Base-by-base conservation (phyloP, 352 stramenopile species). In the Peronospora destructor region DNA sequence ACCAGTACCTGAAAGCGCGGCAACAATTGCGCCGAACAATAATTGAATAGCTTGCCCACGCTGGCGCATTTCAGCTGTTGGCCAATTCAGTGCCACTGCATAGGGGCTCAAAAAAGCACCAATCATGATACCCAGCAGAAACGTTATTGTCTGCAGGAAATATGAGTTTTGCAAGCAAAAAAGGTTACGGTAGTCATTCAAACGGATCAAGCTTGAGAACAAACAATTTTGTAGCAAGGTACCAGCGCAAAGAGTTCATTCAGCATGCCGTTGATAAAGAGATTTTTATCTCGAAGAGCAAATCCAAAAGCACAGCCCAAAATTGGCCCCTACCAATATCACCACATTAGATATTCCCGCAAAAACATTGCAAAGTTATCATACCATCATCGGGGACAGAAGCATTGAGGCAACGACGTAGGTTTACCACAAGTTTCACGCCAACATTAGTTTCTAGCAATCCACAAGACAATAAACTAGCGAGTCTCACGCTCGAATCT, bases 331-430 rank as follows among this genome's bases (percentile, higher is more conserved):
- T 91, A 36, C 1, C 12, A 48, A 41, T 11, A 45, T 10, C 10
- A 35, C 37, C 34, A 6, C 21, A 32, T 7, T n/a, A 21, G 11
- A 40, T 2, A 23, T 19, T 19, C 21, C 25, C 7, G 19, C 19
- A 3, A 1, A 21, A 21, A 21, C 6, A 19, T 17, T 19, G 13
- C 33, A 37, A 48, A 29, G 2, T 35, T 12, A 46, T 10, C 41
- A n/a, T 53, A 91, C 82, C 83, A 94, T 94, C 37, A 94, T 58
- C 1, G 83, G 83, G 0, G 80, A 91, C 7, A 94, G 53, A n/a
- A 94, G 66, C 83, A 94, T 94, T 0, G 83, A 94, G 8, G 83
- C 83, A 12, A 94, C 83, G 29, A 91, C 76, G 52, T 87, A 90
- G 3, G 78, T 89, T 78, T 91, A 44, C 19, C 30, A 16, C 29